Conservation (phyloP, 768 basidiomycete species). For the Xerocomus potaroensis region DNA sequence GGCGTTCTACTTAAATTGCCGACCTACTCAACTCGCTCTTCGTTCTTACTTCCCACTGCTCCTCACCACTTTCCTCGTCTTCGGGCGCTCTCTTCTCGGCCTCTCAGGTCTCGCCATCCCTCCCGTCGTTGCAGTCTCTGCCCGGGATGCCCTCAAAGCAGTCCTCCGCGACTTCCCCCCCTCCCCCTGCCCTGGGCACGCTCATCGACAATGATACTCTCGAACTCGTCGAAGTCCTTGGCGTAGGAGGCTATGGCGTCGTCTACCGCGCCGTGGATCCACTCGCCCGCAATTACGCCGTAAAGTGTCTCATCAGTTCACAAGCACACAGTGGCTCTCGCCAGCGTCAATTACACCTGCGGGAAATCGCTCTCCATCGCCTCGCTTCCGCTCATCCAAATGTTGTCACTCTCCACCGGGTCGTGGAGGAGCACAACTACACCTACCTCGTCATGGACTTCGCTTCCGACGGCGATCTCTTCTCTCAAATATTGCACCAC, state of each 20-base stretch:
- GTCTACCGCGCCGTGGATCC: conserved; percentile 83
- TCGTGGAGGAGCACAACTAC: conserved; percentile 75
- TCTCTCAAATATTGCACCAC: conserved; percentile 77
- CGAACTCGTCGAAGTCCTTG: conserved; percentile 82
- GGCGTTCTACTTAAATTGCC: conserved; percentile 32
- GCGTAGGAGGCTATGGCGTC: conserved; percentile 92
- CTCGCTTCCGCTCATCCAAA: conserved; percentile 70
- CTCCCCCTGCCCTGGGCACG: conserved; percentile 59
- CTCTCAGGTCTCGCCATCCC: conserved; percentile 18
- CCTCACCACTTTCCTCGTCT: conserved; percentile 18
- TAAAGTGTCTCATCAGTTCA: conserved; percentile 80
- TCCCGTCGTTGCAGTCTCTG: conserved; percentile 14
- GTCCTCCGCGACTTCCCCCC: conserved; percentile 38
- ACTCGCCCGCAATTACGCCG: conserved; percentile 64
- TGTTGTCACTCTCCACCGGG: conserved; percentile 85
- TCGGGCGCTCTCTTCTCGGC: conserved; percentile 22
- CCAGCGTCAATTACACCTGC: conserved; percentile 73
- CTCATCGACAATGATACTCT: conserved; percentile 79
- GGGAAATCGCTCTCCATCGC: conserved; percentile 82
- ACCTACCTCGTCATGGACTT: conserved; percentile 95
- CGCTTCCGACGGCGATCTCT: conserved; percentile 86
- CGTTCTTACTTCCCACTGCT: conserved; percentile 24
- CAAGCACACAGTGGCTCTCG: conserved; percentile 41
- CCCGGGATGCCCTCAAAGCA: conserved; percentile 31
- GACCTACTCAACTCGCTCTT: conserved; percentile 16